A percentile compares a stretch with the other conserved stretches of the same genome.
Conservation (phyloP, 2,329 filamentous ascomycete species). For the Aspergillus sojae region DNA sequence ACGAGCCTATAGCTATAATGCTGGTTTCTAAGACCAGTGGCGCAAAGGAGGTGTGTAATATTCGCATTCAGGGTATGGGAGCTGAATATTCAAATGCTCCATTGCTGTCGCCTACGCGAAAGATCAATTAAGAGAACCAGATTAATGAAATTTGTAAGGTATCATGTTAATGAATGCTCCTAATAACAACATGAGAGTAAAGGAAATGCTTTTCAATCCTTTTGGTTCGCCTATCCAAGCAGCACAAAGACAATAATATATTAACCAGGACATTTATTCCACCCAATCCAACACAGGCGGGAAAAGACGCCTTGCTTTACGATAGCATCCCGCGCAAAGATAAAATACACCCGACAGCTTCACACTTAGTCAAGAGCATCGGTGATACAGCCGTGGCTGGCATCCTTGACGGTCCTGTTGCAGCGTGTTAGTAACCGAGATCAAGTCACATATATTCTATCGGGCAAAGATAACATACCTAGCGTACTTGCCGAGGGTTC, state of each 20-base stretch:
- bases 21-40: too few species aligned
- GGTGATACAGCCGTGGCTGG: conserved; percentile 53
- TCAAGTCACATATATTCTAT: not conserved
- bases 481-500: conserved; percentile 73
- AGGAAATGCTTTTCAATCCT: conserved; percentile 5
- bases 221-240: conserved; percentile 6
- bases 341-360: conserved; percentile 8
- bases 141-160: not conserved
- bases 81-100: not conserved
- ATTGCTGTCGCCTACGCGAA: not conserved
- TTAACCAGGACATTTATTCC: not conserved
- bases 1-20: too few species aligned
- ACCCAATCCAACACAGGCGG: not conserved
- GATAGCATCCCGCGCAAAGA: not conserved
- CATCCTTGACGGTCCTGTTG: conserved; percentile 45
- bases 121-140: not conserved
- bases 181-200: not conserved
- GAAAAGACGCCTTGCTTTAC: not conserved
- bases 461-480: conserved; percentile 30
- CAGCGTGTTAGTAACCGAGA: not conserved
- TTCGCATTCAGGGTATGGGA: too few species aligned
- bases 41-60: too few species aligned
- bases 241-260: not conserved
- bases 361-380: conserved; percentile 40
- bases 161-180: not conserved